Evolutionary conservation across 2,329 filamentous ascomycete species (phyloP).

Genomic region (Chrysoporthe deuterocubensis): DNA sequence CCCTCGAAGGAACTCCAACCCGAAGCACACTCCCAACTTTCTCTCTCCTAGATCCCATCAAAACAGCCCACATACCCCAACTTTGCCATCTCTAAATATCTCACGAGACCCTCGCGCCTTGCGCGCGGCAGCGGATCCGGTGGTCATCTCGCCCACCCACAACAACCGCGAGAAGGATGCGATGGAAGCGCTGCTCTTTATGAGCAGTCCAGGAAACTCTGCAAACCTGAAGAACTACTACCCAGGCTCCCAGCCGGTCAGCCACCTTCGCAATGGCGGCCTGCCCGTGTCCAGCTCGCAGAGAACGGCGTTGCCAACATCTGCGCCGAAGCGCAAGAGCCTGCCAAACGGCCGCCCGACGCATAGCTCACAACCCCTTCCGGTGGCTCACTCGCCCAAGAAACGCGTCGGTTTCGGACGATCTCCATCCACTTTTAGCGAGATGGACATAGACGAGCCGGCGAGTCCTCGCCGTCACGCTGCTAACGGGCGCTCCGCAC

Average conservation of each 20-base stretch:
- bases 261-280: conserved; percentile 42
- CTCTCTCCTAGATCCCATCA: conserved; percentile 52
- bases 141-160: conserved; percentile 71
- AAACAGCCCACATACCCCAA: conserved; percentile 40
- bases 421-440: conserved; percentile 46
- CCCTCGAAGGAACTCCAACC: conserved; percentile 55
- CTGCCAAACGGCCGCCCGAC: conserved; percentile 53
- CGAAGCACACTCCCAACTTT: conserved; percentile 53
- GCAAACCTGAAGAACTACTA: conserved; percentile 63
- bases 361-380: conserved; percentile 32
- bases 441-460: conserved; percentile 53
- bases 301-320: conserved; percentile 51
- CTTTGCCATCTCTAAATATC: conserved; percentile 45
- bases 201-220: conserved; percentile 79
- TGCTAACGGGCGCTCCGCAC: conserved; percentile 34
- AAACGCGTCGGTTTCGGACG: conserved; percentile 56
- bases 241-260: conserved; percentile 45
- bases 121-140: conserved; percentile 51
- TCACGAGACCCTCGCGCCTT: conserved; percentile 41
- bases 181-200: conserved; percentile 78
- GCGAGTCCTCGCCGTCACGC: conserved; percentile 38
- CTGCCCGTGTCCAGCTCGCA: conserved; percentile 33
- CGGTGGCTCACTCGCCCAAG: conserved; percentile 38
- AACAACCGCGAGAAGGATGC: conserved; percentile 78
- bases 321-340: conserved; percentile 52